phyloP scores from a whole-genome alignment of 306 rosid genomes.

The Erythrophleum fordii region DNA sequence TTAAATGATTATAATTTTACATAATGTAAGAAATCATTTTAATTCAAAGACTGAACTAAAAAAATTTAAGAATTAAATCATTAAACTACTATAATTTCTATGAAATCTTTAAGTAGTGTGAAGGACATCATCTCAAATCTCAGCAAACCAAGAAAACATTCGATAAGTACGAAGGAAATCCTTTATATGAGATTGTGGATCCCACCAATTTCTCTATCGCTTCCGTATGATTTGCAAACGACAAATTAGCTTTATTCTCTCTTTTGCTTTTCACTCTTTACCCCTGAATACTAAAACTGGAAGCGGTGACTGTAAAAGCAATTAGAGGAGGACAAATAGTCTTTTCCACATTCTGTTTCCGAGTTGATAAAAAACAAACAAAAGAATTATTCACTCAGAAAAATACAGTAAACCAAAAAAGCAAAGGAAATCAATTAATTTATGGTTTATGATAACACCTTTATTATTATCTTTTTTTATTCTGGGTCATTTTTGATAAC shows the following conservation, averaged over 20 bases:
- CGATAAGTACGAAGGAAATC: neutral
- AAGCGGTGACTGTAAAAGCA: neutral
- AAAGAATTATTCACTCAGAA: neutral
- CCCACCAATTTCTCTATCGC: neutral
- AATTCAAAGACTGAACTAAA: no score
- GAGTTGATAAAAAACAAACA: neutral
- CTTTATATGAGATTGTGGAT: neutral
- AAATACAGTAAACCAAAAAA: neutral
- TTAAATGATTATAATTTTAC: no score
- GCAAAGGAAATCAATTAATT: neutral
- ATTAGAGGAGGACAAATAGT: neutral
- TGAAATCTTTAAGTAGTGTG: no score
- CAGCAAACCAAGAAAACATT: neutral
- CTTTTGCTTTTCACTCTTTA: neutral
- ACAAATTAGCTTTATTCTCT: neutral
- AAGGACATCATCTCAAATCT: neutral
- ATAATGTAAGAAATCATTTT: neutral
- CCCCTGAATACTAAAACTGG: neutral
- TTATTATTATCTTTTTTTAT: neutral
- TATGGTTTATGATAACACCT: neutral
- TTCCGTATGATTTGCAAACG: neutral
- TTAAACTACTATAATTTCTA: no score
- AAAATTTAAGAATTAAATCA: no score
- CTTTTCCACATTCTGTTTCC: slow-evolving; percentile 26
- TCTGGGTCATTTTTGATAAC: neutral